Evolutionary conservation across 164 flowering plant species (phyloP).

Genomic region (Vitis riparia): DNA sequence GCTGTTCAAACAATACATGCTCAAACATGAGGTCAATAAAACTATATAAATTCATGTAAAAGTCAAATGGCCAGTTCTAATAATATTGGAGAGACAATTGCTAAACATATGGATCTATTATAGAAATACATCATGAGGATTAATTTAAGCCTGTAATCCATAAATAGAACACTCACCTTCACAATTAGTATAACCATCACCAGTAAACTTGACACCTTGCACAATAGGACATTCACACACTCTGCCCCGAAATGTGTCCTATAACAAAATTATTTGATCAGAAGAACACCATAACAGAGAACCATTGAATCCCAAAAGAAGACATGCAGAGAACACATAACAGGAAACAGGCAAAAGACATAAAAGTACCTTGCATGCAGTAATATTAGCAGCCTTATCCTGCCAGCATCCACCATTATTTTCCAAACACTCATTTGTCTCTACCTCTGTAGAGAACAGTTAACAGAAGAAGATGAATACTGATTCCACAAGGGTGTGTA

Average conservation of each 20-base stretch:
- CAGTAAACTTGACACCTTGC: conserved; percentile 77
- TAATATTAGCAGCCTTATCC: conserved; percentile 65
- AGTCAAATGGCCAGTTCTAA: not conserved
- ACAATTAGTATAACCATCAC: conserved; percentile 92
- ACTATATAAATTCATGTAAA: not conserved
- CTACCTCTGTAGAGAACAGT: conserved; percentile 47
- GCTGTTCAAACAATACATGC: conserved; percentile 43
- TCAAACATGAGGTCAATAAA: not conserved
- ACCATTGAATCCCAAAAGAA: not conserved
- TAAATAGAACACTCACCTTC: conserved; percentile 51
- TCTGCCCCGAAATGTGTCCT: conserved; percentile 98
- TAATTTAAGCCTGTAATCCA: not conserved
- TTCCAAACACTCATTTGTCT: conserved; percentile 88
- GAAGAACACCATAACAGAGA: not conserved
- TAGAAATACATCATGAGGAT: too few relatives aligned
- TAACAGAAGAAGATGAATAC: conserved; percentile 8
- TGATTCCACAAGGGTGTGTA: not conserved
- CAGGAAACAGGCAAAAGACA: not conserved
- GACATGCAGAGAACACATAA: not conserved
- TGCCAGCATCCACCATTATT: conserved; percentile 96
- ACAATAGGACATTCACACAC: conserved; percentile 93
- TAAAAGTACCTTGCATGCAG: conserved; percentile 82
- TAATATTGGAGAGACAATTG: too few relatives aligned
- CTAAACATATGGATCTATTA: not conserved
- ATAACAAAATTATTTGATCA: conserved; percentile 8